A percentile compares a stretch with the other conserved stretches of the same genome.
Conservation (phyloP, 139 green algal species). For the Pleodorina starrii region DNA sequence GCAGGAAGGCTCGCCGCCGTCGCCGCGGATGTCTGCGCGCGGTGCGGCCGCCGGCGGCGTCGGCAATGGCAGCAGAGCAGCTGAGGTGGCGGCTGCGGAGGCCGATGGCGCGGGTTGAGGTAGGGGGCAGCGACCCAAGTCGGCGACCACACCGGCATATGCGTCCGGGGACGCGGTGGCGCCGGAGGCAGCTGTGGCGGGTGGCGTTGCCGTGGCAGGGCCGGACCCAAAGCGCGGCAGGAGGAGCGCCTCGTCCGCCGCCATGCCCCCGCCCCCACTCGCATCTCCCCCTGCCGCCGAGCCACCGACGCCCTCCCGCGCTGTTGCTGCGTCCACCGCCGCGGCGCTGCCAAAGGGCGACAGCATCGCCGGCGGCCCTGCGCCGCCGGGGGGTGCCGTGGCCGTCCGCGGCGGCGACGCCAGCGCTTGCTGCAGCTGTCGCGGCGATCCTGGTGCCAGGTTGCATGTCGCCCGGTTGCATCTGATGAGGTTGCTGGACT, state of each 20-base stretch:
- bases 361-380: not conserved
- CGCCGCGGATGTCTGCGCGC: not conserved
- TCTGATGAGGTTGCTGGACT: slow-evolving; percentile 19
- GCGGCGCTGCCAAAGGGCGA: not conserved
- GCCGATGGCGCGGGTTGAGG: not conserved
- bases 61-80: not conserved
- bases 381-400: no score
- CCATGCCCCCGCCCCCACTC: not conserved
- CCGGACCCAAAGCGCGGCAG: not conserved
- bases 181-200: not conserved
- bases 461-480: slow-evolving; percentile 45
- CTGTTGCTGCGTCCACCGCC: not conserved
- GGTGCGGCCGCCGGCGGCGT: no score
- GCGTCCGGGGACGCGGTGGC: not conserved
- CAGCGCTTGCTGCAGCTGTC: not conserved
- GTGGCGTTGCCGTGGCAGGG: not conserved
- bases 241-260: not conserved
- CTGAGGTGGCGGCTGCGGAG: not conserved
- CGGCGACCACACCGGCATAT: not conserved
- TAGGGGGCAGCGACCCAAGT: not conserved
- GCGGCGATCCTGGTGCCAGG: slow-evolving; percentile 21
- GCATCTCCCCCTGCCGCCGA: not conserved
- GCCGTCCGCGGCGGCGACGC: not conserved
- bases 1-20: slow-evolving; percentile 14
- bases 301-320: not conserved